Evolutionary conservation across 2,329 filamentous ascomycete species (phyloP), one percentile per base, ranked within the genome.

Genomic region (Trichoderma guizhouense): DNA sequence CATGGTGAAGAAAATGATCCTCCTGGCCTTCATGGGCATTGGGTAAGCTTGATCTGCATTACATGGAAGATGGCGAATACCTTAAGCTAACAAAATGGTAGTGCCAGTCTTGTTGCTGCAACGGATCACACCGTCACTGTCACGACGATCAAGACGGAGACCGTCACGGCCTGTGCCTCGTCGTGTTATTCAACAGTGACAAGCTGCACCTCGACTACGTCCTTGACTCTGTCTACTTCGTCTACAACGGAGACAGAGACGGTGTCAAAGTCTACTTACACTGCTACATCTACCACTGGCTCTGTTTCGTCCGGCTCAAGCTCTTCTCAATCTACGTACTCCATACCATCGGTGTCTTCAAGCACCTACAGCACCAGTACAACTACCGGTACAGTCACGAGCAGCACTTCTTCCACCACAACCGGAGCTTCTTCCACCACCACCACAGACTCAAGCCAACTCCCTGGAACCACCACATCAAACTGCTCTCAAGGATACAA

Each of bases 101-200:
- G 79, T 64, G 76, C 75, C 3, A 71, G 74, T 39, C 36, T 76
- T 21, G 78, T 74, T 21, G 69, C 26, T 24, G 79, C 79, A 34
- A 74, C 75, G 7, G 72, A 75, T 1, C 72, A 76, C 5, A 79
- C 79, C 3, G 72, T 79, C 7, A 82, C 81, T 9, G 76, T 81
- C 24, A 81, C 79, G 7, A 62, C 65, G 11, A 79, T 79, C 3
- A 71, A 79, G 8, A 82, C 81, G 8, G 76, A 81, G 30, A 81
- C 80, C 2, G 74, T 79, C 28, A 78, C 76, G 0, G 77, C 73
- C 11, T 82, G 78, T 57, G 76, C 78, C 1, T 73, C 77, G 4
- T 76, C 76, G 11, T 77, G 74, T 63, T 77, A 75, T 62, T 70
- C 73, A 34, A 53, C 36, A 1, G 24, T 70, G 36, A 71, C 58